Conservation (phyloP, 2,329 filamentous ascomycete species). For the Aspergillus vadensis region DNA sequence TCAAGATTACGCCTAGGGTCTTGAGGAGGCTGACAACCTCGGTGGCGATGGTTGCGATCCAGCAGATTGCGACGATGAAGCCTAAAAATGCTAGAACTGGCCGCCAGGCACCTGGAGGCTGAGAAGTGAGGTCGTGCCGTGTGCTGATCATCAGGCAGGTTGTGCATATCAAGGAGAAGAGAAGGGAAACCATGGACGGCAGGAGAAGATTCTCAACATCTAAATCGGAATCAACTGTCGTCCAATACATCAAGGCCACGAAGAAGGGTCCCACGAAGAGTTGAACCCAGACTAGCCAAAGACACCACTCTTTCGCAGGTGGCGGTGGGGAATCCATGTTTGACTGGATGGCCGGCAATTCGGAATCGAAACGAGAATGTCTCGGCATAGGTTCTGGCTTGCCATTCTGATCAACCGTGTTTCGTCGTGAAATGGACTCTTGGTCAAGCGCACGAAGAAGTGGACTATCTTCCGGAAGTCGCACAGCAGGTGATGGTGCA, state of each 20-base stretch:
- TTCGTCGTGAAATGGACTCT: constrained; percentile 12
- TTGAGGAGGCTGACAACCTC: constrained; percentile 96
- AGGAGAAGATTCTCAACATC: constrained; percentile 56
- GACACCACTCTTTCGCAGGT: constrained; percentile 69
- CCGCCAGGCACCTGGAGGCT: constrained; percentile 69
- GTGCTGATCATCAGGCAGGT: constrained; percentile 69
- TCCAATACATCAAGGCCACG: constrained; percentile 70
- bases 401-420: constrained; percentile 14
- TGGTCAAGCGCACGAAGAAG: constrained; percentile 26
- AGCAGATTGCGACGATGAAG: constrained; percentile 87
- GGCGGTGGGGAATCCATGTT: constrained; percentile 24
- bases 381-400: constrained; percentile 22
- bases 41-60: constrained; percentile 94
- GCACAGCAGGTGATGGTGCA: constrained; percentile 29
- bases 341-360: constrained; percentile 37
- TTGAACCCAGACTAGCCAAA: constrained; percentile 85
- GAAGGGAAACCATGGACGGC: constrained; percentile 64
- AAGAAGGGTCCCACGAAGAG: constrained; percentile 86
- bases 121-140: constrained; percentile 48
- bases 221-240: constrained; percentile 58
- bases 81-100: constrained; percentile 83
- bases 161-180: constrained; percentile 69
- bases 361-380: constrained; percentile 40
- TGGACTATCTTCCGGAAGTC: constrained; percentile 42
- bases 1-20: constrained; percentile 84